A percentile compares a stretch with the other conserved stretches of the same genome.
Evolutionary conservation across 2,329 filamentous ascomycete species (phyloP).

Genomic region (Colletotrichum magnum): DNA sequence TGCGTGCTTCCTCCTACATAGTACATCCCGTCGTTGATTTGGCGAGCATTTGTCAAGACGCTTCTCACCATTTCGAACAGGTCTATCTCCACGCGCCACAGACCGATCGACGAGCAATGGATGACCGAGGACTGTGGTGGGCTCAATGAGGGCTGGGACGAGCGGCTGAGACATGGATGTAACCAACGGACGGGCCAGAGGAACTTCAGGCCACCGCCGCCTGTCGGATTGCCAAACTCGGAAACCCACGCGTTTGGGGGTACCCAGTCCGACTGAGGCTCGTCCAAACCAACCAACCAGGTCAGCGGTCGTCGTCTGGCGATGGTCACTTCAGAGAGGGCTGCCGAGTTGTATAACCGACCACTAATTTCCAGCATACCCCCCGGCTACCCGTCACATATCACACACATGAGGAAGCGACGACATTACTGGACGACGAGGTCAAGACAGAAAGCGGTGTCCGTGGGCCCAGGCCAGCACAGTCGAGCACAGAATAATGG

Average conservation of each 20-base stretch:
- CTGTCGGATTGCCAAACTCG: conserved; percentile 33
- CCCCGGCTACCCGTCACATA: conserved; percentile 18
- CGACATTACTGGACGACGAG: background rate
- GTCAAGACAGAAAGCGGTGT: conserved; percentile 1
- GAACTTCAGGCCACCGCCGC: conserved; percentile 13
- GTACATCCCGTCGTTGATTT: no score
- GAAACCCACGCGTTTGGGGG: conserved; percentile 18
- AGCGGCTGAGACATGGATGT: conserved; percentile 36
- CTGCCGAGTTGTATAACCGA: background rate
- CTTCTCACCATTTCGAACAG: background rate
- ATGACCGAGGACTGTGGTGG: background rate
- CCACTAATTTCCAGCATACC: background rate
- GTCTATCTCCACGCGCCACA: background rate
- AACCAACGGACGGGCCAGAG: conserved; percentile 11
- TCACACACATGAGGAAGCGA: conserved; percentile 7
- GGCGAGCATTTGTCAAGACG: no score
- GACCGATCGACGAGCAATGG: background rate
- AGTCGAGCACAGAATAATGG: background rate
- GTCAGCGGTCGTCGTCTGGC: conserved; percentile 5
- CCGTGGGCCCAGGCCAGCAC: background rate
- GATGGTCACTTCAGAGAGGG: background rate
- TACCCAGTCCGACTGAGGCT: conserved; percentile 14
- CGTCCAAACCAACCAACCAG: conserved; percentile 3
- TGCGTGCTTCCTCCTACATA: no score
- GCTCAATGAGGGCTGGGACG: conserved; percentile 8